Evolutionary conservation across 805 yeast species (phyloP).

Genomic region (Wickerhamiella bombiphila): DNA sequence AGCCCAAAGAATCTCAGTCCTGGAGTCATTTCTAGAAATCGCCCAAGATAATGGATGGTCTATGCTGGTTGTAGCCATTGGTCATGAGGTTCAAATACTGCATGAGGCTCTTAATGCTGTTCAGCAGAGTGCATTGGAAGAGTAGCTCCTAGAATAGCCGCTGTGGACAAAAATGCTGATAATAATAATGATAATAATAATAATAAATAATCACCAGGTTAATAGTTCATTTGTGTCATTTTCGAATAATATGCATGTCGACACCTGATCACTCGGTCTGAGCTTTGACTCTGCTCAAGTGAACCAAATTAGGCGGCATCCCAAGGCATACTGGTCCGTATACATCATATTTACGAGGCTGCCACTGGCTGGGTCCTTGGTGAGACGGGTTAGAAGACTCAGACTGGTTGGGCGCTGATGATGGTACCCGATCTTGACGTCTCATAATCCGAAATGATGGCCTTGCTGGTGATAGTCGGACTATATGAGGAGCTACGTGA

Average conservation of each 20-base stretch:
- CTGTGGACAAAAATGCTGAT: background rate
- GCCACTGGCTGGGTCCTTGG: too few species aligned
- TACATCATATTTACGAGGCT: background rate
- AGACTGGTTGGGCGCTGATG: too few species aligned
- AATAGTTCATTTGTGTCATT: background rate
- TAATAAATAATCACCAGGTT: background rate
- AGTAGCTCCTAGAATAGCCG: background rate
- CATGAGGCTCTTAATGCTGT: conserved; percentile 17
- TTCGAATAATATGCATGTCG: too few species aligned
- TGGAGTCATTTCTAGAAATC: conserved; percentile 8
- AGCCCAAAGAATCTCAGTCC: conserved; percentile 2
- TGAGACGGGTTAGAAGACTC: too few species aligned
- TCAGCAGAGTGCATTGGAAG: conserved; percentile 1
- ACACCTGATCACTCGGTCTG: background rate
- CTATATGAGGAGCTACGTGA: conserved; percentile 13
- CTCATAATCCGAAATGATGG: conserved; percentile 12
- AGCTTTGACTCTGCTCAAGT: background rate
- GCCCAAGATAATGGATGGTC: conserved; percentile 19
- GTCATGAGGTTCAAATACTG: conserved; percentile 20
- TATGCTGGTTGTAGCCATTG: conserved; percentile 19
- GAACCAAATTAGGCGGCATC: background rate
- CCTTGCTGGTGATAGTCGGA: conserved; percentile 16
- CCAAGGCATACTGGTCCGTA: background rate
- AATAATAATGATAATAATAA: background rate
- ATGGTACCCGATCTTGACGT: background rate